Percentiles rank a stretch among this genome's conserved stretches.
phyloP scores from a whole-genome alignment of 1,284 basidiomycete genomes.

The Ustilago sp. region DNA sequence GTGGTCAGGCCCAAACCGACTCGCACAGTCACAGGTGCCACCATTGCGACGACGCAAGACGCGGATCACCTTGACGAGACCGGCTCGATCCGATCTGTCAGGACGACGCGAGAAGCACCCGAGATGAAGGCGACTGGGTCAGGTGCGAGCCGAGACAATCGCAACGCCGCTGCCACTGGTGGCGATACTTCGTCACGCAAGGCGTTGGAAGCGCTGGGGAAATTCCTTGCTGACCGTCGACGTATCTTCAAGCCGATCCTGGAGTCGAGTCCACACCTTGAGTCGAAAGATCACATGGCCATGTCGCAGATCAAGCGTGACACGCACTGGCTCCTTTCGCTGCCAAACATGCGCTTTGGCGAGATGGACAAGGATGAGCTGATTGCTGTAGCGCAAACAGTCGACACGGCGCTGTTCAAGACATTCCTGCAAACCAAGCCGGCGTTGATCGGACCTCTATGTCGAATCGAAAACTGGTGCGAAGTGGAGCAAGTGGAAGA shows the following conservation, averaged over 20 bases:
- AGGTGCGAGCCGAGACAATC: constrained; percentile 29
- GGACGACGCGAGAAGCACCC: constrained; percentile 31
- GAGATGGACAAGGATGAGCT: constrained; percentile 57
- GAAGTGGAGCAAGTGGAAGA: constrained; percentile 95
- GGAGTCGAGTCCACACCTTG: constrained; percentile 39
- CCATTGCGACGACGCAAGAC: constrained; percentile 14
- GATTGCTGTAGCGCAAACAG: constrained; percentile 82
- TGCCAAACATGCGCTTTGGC: constrained; percentile 54
- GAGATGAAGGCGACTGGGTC: constrained; percentile 41
- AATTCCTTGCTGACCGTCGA: constrained; percentile 67
- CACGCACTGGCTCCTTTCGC: constrained; percentile 52
- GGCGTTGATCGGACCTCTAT: constrained; percentile 84
- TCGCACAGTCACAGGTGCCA: constrained; percentile 18
- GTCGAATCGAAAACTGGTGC: constrained; percentile 94
- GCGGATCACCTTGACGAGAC: constrained; percentile 28
- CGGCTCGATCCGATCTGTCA: constrained; percentile 44
- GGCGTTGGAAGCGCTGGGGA: constrained; percentile 63
- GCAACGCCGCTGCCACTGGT: constrained; percentile 7
- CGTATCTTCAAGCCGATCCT: constrained; percentile 65
- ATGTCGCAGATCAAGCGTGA: constrained; percentile 58
- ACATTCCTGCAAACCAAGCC: constrained; percentile 88
- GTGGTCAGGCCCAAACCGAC: constrained; percentile 30
- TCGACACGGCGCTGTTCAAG: constrained; percentile 96
- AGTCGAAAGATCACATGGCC: constrained; percentile 49
- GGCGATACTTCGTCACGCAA: constrained; percentile 30